These are phyloP conservation scores for Microsporum audouinii DNA, from an alignment of 2,329 filamentous ascomycete species.

Conservation along the genomic window DNA sequence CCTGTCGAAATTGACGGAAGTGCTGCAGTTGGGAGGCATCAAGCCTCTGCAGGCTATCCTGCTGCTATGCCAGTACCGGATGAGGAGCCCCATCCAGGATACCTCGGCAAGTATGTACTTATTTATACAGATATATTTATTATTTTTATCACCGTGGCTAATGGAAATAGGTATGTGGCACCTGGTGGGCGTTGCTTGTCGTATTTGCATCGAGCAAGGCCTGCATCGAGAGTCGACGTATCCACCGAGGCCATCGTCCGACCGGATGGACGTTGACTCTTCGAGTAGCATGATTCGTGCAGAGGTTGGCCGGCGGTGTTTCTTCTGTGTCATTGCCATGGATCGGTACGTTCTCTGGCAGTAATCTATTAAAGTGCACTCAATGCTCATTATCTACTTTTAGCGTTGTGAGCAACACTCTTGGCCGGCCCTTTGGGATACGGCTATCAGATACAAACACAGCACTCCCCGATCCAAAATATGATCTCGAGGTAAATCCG, in stretches of 20 bases:
- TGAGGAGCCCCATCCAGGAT: conserved; percentile 32
- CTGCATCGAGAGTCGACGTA: conserved; percentile 33
- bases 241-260: conserved; percentile 9
- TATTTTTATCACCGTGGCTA: neutral
- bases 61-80: conserved; percentile 35
- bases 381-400: no score
- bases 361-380: neutral
- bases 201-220: conserved; percentile 34
- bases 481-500: conserved; percentile 12
- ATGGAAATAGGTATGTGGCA: conserved; percentile 30
- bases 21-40: conserved; percentile 29
- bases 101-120: conserved; percentile 23
- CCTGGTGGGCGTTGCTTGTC: conserved; percentile 33
- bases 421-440: conserved; percentile 33
- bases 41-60: conserved; percentile 34
- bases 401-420: conserved; percentile 23
- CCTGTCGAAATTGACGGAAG: conserved; percentile 27
- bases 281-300: conserved; percentile 2
- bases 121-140: neutral
- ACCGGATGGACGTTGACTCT: conserved; percentile 2
- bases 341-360: conserved; percentile 24
- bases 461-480: conserved; percentile 24
- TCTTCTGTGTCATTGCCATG: conserved; percentile 35
- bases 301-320: conserved; percentile 31
- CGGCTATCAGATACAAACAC: conserved; percentile 34